A percentile compares a stretch with the other conserved stretches of the same genome.
Evolutionary conservation across 805 yeast genomes (phyloP).

Genomic region (Saturnispora silvae): DNA sequence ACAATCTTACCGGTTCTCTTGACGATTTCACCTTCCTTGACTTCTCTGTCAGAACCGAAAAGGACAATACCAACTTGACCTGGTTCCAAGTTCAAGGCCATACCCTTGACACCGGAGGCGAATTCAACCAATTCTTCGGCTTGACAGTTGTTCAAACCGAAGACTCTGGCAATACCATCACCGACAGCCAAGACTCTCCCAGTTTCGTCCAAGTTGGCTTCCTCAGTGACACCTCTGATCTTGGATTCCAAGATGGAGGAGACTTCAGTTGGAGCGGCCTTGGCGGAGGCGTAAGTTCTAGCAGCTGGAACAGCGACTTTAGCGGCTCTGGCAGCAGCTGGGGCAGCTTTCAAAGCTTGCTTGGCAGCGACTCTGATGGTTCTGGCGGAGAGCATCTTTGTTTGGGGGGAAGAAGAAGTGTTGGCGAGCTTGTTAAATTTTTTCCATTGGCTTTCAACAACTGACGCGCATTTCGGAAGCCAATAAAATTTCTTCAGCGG

Average conservation of each 20-base stretch:
- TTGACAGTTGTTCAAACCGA: slow-evolving; percentile 98
- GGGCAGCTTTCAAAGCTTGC: slow-evolving; percentile 48
- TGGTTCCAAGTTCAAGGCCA: slow-evolving; percentile 99
- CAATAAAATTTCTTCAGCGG: background rate
- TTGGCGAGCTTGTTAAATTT: background rate
- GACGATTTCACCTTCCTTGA: slow-evolving; percentile 98
- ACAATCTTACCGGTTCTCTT: slow-evolving; percentile 99
- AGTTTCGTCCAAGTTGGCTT: slow-evolving; percentile 96
- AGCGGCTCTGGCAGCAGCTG: slow-evolving; percentile 51
- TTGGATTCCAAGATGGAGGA: slow-evolving; percentile 98
- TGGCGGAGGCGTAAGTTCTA: slow-evolving; percentile 87
- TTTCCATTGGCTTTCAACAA: slow-evolving; percentile 9
- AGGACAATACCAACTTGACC: slow-evolving; percentile 99
- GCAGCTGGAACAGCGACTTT: slow-evolving; percentile 32
- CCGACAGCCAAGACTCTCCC: slow-evolving; percentile 99
- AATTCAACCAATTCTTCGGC: slow-evolving; percentile 99
- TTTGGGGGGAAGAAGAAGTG: background rate
- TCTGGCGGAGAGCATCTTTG: slow-evolving; percentile 72
- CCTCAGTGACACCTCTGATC: slow-evolving; percentile 98
- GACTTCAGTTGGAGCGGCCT: slow-evolving; percentile 99
- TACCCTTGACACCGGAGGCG: slow-evolving; percentile 99
- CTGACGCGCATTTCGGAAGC: slow-evolving; percentile 1
- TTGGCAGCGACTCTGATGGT: slow-evolving; percentile 80
- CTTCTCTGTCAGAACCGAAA: slow-evolving; percentile 98
- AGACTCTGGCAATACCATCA: slow-evolving; percentile 99